A percentile compares a stretch with the other conserved stretches of the same genome.
phyloP scores from a whole-genome alignment of 306 rosid species.

The Trifolium pratense region DNA sequence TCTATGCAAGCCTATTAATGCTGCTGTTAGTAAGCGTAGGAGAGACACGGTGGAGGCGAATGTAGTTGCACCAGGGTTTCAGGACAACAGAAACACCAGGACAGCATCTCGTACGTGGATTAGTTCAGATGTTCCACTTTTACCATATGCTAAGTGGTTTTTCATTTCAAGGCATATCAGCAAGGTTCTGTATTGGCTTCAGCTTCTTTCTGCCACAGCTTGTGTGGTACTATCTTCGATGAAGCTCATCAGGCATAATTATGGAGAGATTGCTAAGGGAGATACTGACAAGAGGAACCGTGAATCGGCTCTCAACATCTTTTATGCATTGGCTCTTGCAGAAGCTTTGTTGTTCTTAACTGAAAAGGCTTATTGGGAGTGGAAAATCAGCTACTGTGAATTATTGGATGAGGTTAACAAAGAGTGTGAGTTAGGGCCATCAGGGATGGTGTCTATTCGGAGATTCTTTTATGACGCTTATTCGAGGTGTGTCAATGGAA shows the following conservation, averaged over 20 bases:
- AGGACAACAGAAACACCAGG: constrained; percentile 54
- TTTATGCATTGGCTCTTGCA: constrained; percentile 81
- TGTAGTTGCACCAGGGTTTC: constrained; percentile 19
- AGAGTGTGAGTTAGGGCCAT: constrained; percentile 75
- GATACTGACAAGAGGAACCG: constrained; percentile 84
- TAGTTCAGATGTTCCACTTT: constrained; percentile 80
- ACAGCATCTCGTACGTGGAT: constrained; percentile 69
- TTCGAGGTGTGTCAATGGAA: constrained; percentile 83
- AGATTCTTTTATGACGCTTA: constrained; percentile 94
- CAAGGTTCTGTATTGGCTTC: constrained; percentile 91
- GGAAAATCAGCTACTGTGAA: constrained; percentile 66
- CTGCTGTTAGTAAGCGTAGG: constrained; percentile 34
- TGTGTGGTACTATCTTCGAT: constrained; percentile 73
- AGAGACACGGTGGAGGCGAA: constrained; percentile 44
- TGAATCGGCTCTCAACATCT: constrained; percentile 68
- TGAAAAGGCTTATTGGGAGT: constrained; percentile 90
- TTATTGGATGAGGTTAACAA: constrained; percentile 70
- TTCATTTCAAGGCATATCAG: constrained; percentile 74
- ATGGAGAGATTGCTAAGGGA: constrained; percentile 76
- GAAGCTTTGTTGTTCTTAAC: constrained; percentile 84
- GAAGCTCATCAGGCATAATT: constrained; percentile 70
- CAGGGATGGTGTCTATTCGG: constrained; percentile 66
- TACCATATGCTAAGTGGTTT: constrained; percentile 77
- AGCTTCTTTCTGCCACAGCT: constrained; percentile 82
- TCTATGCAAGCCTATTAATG: constrained; percentile 53